Conservation (phyloP, 2,329 filamentous ascomycete species). For the Emmonsia crescens region DNA sequence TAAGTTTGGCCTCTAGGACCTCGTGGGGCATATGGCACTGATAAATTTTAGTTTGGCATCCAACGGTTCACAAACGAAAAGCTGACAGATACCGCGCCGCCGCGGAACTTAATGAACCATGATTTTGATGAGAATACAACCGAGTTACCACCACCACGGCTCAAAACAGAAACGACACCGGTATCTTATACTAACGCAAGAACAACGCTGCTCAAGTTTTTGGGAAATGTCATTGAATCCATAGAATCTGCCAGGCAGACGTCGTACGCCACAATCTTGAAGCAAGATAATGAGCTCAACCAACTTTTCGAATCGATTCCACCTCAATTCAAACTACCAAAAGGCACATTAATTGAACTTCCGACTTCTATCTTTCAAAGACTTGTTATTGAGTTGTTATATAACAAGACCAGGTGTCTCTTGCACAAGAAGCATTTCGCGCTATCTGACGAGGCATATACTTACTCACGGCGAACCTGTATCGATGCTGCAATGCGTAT, state of each 20-base stretch:
- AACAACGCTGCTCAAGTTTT: slow-evolving; percentile 8
- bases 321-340: slow-evolving; percentile 8
- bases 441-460: slow-evolving; percentile 25
- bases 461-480: slow-evolving; percentile 33
- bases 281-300: slow-evolving; percentile 16
- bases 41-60: slow-evolving; percentile 18
- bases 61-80: slow-evolving; percentile 28
- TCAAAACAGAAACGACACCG: slow-evolving; percentile 17
- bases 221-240: slow-evolving; percentile 12
- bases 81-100: slow-evolving; percentile 30
- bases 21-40: not conserved
- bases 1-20: slow-evolving; percentile 6
- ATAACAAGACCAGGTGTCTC: slow-evolving; percentile 24
- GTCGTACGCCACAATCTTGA: slow-evolving; percentile 13
- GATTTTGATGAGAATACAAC: slow-evolving; percentile 29
- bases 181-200: slow-evolving; percentile 13
- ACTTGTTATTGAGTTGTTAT: slow-evolving; percentile 23
- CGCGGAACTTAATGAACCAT: slow-evolving; percentile 31
- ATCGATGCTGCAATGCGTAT: slow-evolving; percentile 37
- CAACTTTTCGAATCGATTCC: slow-evolving; percentile 13
- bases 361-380: slow-evolving; percentile 15
- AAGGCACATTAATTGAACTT: slow-evolving; percentile 8
- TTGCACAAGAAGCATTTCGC: slow-evolving; percentile 29
- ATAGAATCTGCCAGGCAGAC: slow-evolving; percentile 8
- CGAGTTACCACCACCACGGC: slow-evolving; percentile 20